phyloP scores from a whole-genome alignment of 345 rosid species.

The Geranium brycei region DNA sequence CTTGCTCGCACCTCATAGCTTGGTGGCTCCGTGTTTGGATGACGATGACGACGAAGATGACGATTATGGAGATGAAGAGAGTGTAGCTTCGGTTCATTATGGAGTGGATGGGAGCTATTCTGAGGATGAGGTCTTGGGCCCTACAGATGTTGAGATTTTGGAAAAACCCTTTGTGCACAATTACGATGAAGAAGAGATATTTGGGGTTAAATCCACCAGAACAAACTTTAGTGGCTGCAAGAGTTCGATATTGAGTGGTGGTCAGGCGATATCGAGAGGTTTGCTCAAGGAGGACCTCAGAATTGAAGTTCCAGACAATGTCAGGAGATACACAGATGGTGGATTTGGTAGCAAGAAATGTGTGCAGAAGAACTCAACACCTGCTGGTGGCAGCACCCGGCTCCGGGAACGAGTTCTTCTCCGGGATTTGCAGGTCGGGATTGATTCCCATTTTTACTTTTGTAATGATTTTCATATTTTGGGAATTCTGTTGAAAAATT shows the following conservation, averaged over 20 bases:
- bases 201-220: conserved; percentile 11
- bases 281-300: conserved; percentile 43
- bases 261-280: conserved; percentile 32
- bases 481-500: neutral
- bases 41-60: conserved; percentile 16
- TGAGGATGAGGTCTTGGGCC: conserved; percentile 18
- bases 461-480: neutral
- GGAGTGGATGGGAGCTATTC: conserved; percentile 24
- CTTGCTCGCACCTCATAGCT: conserved; percentile 29
- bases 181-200: conserved; percentile 28
- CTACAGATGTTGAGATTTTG: conserved; percentile 8
- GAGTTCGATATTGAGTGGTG: neutral
- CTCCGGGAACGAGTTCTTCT: conserved; percentile 34
- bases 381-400: conserved; percentile 26
- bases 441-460: neutral
- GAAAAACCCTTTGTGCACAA: conserved; percentile 17
- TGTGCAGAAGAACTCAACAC: conserved; percentile 21
- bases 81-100: conserved; percentile 52
- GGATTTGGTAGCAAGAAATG: conserved; percentile 22
- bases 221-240: neutral
- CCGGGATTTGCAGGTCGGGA: conserved; percentile 30
- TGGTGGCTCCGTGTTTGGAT: conserved; percentile 22
- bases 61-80: conserved; percentile 27
- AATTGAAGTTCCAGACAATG: conserved; percentile 44
- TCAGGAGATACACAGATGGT: conserved; percentile 48